Evolutionary conservation across 208 protist genomes (phyloP).

Genomic region (Leishmania amazonensis): DNA sequence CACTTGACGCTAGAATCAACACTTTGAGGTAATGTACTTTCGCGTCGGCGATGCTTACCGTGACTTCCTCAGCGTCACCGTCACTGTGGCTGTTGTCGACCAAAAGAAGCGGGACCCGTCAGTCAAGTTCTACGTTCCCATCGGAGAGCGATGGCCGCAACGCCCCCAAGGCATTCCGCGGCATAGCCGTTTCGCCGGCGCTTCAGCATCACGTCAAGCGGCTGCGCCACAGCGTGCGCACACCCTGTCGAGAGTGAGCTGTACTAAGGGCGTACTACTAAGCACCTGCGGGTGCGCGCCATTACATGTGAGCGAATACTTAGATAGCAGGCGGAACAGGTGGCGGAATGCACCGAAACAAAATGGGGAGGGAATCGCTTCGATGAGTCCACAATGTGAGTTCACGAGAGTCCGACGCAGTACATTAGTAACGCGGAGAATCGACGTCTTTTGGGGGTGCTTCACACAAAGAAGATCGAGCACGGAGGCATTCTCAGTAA

Average conservation of each 20-base stretch:
- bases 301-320: not conserved
- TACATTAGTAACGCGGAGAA: not conserved
- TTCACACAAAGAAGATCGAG: not conserved
- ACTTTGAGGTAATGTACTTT: not conserved
- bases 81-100: not conserved
- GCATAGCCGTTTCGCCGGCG: not conserved
- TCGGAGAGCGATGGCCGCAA: not conserved
- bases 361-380: not conserved
- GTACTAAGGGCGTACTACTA: not conserved
- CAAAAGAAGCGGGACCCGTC: not conserved
- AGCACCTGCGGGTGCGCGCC: not conserved
- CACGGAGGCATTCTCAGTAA: not conserved
- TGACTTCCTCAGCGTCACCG: not conserved
- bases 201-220: not conserved
- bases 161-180: not conserved
- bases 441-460: not conserved
- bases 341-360: not conserved
- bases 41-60: not conserved
- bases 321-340: not conserved
- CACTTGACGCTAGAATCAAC: not conserved
- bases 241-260: not conserved
- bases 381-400: too few species aligned
- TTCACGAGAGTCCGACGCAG: not conserved
- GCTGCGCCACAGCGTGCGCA: not conserved
- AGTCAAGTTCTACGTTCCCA: not conserved